Conservation (phyloP, 257 asterid species). For the Solanum virginianum region DNA sequence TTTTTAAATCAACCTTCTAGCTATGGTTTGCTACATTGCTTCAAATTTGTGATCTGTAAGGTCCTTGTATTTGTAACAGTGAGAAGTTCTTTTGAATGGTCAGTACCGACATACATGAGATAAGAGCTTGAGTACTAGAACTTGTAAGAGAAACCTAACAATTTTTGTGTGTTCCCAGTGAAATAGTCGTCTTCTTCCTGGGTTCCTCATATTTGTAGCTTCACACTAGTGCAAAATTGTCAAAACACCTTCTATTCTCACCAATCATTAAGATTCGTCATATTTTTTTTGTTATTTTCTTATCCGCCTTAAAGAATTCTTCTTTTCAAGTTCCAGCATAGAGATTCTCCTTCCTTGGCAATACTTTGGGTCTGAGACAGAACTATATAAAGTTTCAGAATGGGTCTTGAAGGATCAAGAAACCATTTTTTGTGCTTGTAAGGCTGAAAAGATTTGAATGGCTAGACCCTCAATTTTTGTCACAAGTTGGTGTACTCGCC, state of each 20-base stretch:
- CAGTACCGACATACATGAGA: background rate
- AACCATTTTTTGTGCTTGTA: background rate
- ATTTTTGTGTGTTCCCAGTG: background rate
- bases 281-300: background rate
- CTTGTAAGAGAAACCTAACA: background rate
- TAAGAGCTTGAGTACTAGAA: background rate
- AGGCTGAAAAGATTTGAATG: conserved; percentile 16
- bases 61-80: background rate
- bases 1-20: background rate
- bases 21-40: background rate
- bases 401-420: background rate
- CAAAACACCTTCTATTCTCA: background rate
- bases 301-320: background rate
- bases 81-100: background rate
- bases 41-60: background rate
- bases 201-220: background rate
- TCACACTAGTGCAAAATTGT: background rate
- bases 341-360: background rate
- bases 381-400: background rate
- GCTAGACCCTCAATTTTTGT: conserved; percentile 25
- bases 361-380: background rate
- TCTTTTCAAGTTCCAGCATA: background rate
- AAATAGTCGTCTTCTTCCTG: background rate
- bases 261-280: background rate
- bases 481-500: conserved; percentile 27